Percentiles rank a stretch among this genome's conserved stretches.
Conservation (phyloP, 306 rosid species). For the Albizia julibrissin region DNA sequence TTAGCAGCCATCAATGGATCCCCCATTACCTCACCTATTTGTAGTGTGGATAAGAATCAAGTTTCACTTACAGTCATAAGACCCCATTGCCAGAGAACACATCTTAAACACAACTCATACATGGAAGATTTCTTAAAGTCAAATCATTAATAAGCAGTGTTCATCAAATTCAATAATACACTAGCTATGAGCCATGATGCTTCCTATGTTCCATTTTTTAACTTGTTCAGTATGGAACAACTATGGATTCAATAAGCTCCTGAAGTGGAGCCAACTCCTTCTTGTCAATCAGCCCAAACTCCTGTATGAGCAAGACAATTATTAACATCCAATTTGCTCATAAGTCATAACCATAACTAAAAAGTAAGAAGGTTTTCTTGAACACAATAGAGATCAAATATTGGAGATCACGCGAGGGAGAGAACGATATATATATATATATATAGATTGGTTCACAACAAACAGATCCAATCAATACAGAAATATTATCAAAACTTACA, state of each 20-base stretch:
- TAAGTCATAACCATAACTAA: neutral
- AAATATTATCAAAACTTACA: constrained; percentile 53
- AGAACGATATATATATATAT: neutral
- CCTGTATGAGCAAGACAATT: constrained; percentile 53
- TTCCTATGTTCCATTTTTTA: constrained; percentile 41
- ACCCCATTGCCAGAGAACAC: constrained; percentile 39
- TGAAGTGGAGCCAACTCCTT: constrained; percentile 99
- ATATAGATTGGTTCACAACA: neutral
- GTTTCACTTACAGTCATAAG: constrained; percentile 19
- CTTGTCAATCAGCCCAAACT: constrained; percentile 93
- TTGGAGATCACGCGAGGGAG: neutral
- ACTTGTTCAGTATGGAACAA: constrained; percentile 66
- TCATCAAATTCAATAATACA: constrained; percentile 36
- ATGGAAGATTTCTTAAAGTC: constrained; percentile 29
- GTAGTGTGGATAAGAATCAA: constrained; percentile 15
- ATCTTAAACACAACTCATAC: constrained; percentile 37
- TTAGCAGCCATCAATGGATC: constrained; percentile 21
- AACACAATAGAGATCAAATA: constrained; percentile 16
- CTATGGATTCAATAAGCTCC: constrained; percentile 93
- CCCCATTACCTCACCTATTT: constrained; percentile 17
- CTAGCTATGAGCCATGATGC: constrained; percentile 27
- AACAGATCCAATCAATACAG: neutral
- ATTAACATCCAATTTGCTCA: neutral
- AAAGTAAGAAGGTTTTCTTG: constrained; percentile 27
- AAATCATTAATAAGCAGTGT: constrained; percentile 34